These are phyloP conservation scores for Fistulinella prunicolor DNA, from an alignment of 768 basidiomycete species.

Conservation along the genomic window DNA sequence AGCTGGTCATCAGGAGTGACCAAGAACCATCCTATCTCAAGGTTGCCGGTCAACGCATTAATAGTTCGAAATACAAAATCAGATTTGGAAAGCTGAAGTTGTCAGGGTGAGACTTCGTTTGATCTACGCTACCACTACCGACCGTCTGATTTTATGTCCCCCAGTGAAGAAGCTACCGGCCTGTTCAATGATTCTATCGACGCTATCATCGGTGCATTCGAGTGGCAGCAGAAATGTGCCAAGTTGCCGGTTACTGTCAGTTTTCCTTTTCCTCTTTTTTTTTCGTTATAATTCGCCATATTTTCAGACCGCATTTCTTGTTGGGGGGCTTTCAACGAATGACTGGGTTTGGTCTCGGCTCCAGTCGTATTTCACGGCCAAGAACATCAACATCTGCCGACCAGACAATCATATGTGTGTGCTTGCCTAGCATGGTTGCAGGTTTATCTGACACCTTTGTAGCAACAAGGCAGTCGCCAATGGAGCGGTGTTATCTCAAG, in stretches of 20 bases:
- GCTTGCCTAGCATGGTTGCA: background rate
- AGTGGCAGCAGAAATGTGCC: slow-evolving; percentile 4
- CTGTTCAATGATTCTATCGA: slow-evolving; percentile 9
- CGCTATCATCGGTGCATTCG: slow-evolving; percentile 10
- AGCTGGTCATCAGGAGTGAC: slow-evolving; percentile 4
- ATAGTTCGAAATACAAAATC: background rate
- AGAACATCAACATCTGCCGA: slow-evolving; percentile 3
- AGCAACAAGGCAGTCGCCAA: slow-evolving; percentile 13
- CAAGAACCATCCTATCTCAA: slow-evolving; percentile 9
- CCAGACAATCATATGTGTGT: slow-evolving; percentile 10
- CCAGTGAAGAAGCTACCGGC: slow-evolving; percentile 7
- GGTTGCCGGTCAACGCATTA: slow-evolving; percentile 4
- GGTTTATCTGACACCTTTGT: background rate
- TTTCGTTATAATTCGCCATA: background rate
- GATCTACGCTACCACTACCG: too few species aligned
- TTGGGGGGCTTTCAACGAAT: slow-evolving; percentile 10
- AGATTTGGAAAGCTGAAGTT: slow-evolving; percentile 6
- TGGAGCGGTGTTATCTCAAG: slow-evolving; percentile 4
- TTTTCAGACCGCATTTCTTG: slow-evolving; percentile 11
- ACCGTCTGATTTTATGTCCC: background rate
- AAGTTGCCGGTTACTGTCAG: slow-evolving; percentile 2
- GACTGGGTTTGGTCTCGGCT: slow-evolving; percentile 7
- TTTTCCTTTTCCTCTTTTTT: background rate
- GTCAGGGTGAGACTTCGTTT: slow-evolving; percentile 8
- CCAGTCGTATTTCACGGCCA: slow-evolving; percentile 7